Conservation (phyloP, 768 basidiomycete species). For the Podaxis sp. region DNA sequence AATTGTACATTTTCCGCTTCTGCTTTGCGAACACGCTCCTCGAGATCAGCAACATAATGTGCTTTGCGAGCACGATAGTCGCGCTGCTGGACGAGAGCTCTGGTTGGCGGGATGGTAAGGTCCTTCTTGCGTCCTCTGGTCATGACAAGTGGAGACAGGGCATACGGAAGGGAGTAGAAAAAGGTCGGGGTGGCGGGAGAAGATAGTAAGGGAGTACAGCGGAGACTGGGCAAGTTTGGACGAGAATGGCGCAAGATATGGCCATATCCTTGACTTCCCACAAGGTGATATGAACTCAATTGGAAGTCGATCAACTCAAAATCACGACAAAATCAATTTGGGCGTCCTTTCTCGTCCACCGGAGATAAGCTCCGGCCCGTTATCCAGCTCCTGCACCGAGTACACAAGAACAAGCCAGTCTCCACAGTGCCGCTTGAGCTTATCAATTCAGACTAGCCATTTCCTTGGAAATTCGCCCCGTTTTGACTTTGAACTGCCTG, state of each 20-base stretch:
- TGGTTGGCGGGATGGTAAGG: conserved; percentile 55
- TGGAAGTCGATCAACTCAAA: conserved; percentile 20
- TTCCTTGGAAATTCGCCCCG: neutral
- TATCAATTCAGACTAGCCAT: neutral
- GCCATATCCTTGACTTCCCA: conserved; percentile 10
- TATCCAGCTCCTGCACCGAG: neutral
- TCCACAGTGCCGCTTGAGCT: neutral
- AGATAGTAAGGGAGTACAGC: conserved; percentile 15
- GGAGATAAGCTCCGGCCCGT: conserved; percentile 17
- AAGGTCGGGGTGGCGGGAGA: conserved; percentile 17
- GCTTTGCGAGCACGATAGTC: conserved; percentile 66
- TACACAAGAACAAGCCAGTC: neutral
- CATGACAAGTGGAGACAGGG: conserved; percentile 33
- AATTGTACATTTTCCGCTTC: conserved; percentile 57
- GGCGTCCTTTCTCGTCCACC: neutral
- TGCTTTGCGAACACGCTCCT: conserved; percentile 49
- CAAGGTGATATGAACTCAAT: conserved; percentile 17
- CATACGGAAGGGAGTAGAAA: conserved; percentile 10
- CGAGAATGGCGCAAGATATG: conserved; percentile 39
- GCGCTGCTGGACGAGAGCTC: conserved; percentile 60
- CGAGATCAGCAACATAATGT: conserved; percentile 54
- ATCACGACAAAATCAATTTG: conserved; percentile 24
- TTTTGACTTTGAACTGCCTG: neutral
- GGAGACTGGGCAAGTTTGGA: conserved; percentile 27
- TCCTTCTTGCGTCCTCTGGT: conserved; percentile 68